Evolutionary conservation across 1,284 basidiomycete species (phyloP).

Genomic region (Tylopilus sp.): DNA sequence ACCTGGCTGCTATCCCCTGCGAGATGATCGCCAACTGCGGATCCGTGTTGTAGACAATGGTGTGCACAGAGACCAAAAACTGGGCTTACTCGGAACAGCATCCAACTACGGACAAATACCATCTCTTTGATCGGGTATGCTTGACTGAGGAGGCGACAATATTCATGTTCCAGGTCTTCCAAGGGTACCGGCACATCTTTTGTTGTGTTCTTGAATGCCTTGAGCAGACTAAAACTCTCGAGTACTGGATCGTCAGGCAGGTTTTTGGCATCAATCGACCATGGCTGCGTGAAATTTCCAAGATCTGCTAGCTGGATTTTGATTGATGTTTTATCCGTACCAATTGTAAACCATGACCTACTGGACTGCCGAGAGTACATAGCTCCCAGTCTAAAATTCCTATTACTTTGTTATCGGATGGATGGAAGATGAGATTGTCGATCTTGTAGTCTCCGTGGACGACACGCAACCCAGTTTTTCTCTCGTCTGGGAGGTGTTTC

Average conservation of each 20-base stretch:
- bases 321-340: constrained; percentile 3
- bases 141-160: constrained; percentile 58
- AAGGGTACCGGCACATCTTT: constrained; percentile 62
- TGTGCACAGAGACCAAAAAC: neutral
- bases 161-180: constrained; percentile 73
- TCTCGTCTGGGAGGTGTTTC: constrained; percentile 69
- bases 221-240: constrained; percentile 26
- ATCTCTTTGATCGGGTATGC: constrained; percentile 74
- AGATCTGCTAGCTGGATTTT: constrained; percentile 78
- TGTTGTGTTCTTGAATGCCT: constrained; percentile 63
- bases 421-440: constrained; percentile 94
- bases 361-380: constrained; percentile 86
- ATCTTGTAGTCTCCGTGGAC: constrained; percentile 98
- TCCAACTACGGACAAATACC: constrained; percentile 81
- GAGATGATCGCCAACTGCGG: constrained; percentile 77
- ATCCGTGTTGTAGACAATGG: neutral
- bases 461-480: constrained; percentile 67
- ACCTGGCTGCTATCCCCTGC: constrained; percentile 92
- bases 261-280: constrained; percentile 58
- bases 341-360: constrained; percentile 33
- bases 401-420: constrained; percentile 87
- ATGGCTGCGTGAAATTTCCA: constrained; percentile 85
- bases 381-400: constrained; percentile 97
- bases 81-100: constrained; percentile 75
- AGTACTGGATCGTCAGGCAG: constrained; percentile 28